Percentiles rank a stretch among this genome's conserved stretches.
Conservation (phyloP, 2,329 filamentous ascomycete species). For the Cucurbitaria berberidis region DNA sequence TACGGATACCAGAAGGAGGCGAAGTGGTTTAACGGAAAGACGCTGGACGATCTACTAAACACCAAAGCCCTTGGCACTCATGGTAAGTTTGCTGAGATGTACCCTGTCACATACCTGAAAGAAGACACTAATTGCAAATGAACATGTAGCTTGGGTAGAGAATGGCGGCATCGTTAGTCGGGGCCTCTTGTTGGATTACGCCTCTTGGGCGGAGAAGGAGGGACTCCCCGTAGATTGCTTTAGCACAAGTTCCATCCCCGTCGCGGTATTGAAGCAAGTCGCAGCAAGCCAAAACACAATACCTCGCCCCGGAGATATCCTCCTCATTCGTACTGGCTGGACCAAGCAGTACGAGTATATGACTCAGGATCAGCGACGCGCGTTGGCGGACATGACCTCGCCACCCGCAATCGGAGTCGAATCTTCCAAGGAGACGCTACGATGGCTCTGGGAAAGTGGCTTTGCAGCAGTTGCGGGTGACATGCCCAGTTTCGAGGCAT, state of each 20-base stretch:
- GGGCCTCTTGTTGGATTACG: background rate
- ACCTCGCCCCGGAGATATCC: slow-evolving; percentile 6
- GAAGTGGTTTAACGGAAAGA: background rate
- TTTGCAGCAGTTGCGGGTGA: slow-evolving; percentile 51
- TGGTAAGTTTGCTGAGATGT: background rate
- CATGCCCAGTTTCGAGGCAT: slow-evolving; percentile 48
- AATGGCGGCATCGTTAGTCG: slow-evolving; percentile 2
- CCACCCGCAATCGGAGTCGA: background rate
- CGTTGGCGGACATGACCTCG: background rate
- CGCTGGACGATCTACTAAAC: background rate
- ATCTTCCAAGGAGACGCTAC: background rate
- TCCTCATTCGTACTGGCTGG: slow-evolving; percentile 14
- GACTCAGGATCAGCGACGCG: background rate
- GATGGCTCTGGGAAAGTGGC: background rate
- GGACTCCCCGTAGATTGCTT: background rate
- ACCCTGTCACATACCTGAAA: background rate
- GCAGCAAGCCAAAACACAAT: background rate
- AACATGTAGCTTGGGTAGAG: slow-evolving; percentile 2
- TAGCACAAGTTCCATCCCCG: background rate
- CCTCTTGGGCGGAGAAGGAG: background rate
- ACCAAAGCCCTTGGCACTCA: background rate
- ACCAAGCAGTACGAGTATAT: background rate
- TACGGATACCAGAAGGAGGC: background rate
- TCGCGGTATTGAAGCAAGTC: background rate
- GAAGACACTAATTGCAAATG: background rate